A percentile compares a stretch with the other conserved stretches of the same genome.
Evolutionary conservation across 345 rosid species (phyloP).

Genomic region (Acer campestre): DNA sequence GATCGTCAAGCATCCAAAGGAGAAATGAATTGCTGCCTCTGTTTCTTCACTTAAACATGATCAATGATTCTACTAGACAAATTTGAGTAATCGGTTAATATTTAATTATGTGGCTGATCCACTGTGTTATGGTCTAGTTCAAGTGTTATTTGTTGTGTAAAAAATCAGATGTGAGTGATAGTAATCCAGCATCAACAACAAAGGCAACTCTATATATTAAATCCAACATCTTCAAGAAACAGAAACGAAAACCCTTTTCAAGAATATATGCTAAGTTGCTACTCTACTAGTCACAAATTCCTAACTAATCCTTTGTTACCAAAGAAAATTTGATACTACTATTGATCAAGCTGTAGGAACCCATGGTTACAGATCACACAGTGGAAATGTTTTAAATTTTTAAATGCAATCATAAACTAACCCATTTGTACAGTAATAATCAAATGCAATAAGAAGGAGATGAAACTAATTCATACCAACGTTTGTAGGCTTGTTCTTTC

Average conservation of each 20-base stretch:
- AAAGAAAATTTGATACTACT: not conserved
- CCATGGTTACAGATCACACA: no score
- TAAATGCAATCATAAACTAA: no score
- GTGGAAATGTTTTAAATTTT: no score
- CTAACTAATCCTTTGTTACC: not conserved
- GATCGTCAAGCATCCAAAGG: constrained; percentile 61
- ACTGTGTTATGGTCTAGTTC: not conserved
- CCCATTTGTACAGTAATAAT: no score
- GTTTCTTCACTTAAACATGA: not conserved
- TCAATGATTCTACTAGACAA: not conserved
- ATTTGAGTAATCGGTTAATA: not conserved
- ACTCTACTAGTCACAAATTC: not conserved
- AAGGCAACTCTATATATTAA: not conserved
- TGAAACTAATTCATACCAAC: no score
- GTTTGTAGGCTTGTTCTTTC: no score
- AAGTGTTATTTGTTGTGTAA: not conserved
- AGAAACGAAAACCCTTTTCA: no score
- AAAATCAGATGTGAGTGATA: not conserved
- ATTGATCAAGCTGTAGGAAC: not conserved
- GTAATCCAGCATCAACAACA: not conserved
- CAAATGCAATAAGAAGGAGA: no score
- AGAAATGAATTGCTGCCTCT: constrained; percentile 11
- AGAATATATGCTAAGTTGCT: not conserved
- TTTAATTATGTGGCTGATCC: not conserved
- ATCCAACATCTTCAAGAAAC: not conserved